Base-by-base conservation (phyloP, 176 grass and related monocot genomes). In the Canna indica region DNA sequence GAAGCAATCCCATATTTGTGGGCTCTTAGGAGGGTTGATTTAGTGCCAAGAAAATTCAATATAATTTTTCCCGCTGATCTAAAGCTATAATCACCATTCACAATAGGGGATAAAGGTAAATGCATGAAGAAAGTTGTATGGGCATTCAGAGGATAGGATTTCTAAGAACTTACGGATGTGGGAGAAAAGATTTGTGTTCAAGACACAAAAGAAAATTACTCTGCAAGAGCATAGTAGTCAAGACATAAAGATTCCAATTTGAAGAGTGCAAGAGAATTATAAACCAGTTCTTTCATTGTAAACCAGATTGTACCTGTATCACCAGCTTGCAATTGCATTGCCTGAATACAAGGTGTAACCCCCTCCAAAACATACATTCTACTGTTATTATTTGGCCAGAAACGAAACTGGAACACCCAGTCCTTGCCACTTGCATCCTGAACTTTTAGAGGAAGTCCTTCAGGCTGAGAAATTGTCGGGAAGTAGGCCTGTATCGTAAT, bases 291-390 rank as follows among this genome's bases (percentile, higher is more conserved):
- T 44, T 42, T 25, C 65, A 68, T 68, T 20, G 33, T 30, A 70
- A 4, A 25, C 10, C 7, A 58, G 8, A 8, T 26, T 47, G 36
- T 89, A 97, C 94, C 94, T 83, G 89, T 93, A 63, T 99, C 94
- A 11, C 94, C 94, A 34, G 94, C 94, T 82, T 99, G 94, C 70
- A 99, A 84, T 69, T 99, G 89, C 94, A 99, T 90, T 27, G 94
- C 77, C 69, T 93, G 94, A 87, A 93, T 93, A 70, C 94, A 99
- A 76, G 89, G 94, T 47, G 94, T 99, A 22, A 99, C 88, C 76
- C 94, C 94, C 81, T 99, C 94, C 79, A 99, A 86, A 67, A 99
- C 94, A 85, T 99, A 99, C 94, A 99, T 99, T 64, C 89, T 88
- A 81, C 94, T 99, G 78, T 99, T 99, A 82, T 99, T 99, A 73